phyloP scores from a whole-genome alignment of 2,329 filamentous ascomycete species.

The Stagonosporopsis rhizophila region DNA sequence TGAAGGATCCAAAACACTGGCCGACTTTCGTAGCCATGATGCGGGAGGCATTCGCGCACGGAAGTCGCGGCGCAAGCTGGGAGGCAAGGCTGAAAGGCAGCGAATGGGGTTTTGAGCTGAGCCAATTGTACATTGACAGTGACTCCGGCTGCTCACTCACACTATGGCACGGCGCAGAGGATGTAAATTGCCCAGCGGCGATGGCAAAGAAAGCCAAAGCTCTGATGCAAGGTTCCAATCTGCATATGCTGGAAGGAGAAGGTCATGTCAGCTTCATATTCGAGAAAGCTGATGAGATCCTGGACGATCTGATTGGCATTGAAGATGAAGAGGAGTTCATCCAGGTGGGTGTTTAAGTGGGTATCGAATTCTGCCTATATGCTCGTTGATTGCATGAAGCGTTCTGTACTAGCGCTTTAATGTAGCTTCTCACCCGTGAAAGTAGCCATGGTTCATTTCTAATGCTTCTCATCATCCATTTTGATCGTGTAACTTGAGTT shows the following conservation, averaged over 20 bases:
- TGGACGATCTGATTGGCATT: constrained; percentile 30
- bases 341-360: constrained; percentile 12
- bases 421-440: too few relatives aligned
- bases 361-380: neutral
- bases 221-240: constrained; percentile 28
- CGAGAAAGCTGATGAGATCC: constrained; percentile 31
- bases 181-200: constrained; percentile 34
- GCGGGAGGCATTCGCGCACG: constrained; percentile 35
- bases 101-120: constrained; percentile 44
- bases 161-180: constrained; percentile 46
- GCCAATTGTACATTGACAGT: constrained; percentile 32
- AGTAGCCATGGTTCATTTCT: neutral
- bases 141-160: constrained; percentile 28
- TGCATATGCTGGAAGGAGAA: constrained; percentile 34
- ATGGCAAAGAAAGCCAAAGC: constrained; percentile 36
- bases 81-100: constrained; percentile 39
- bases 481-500: neutral
- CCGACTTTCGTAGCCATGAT: constrained; percentile 35
- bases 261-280: constrained; percentile 37
- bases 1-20: constrained; percentile 32
- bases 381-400: neutral
- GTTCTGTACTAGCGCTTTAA: neutral
- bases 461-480: neutral
- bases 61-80: constrained; percentile 38
- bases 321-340: constrained; percentile 28